phyloP scores from a whole-genome alignment of 2,329 filamentous ascomycete species.

The Ophiobolus disseminans region DNA sequence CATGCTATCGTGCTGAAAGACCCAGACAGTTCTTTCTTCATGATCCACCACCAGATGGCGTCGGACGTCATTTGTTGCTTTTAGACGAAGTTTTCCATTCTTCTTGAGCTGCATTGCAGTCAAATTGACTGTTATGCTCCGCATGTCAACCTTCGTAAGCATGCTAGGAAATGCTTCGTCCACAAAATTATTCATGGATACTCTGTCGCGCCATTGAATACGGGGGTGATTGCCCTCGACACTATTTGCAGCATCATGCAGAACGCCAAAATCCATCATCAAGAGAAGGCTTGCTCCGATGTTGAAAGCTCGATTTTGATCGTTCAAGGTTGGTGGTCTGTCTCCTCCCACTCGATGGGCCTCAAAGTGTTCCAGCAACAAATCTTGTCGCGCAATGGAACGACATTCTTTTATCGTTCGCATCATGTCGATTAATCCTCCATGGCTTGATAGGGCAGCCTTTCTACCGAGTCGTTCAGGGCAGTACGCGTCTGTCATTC shows the following conservation, averaged over 20 bases:
- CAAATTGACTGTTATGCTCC: not conserved
- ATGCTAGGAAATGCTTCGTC: not conserved
- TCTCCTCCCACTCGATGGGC: too few relatives aligned
- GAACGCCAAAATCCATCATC: not conserved
- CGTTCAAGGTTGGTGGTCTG: not conserved
- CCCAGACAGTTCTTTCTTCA: not conserved
- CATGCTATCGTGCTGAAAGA: slow-evolving; percentile 15
- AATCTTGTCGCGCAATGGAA: not conserved
- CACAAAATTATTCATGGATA: not conserved
- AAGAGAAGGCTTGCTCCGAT: slow-evolving; percentile 2
- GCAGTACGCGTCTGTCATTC: not conserved
- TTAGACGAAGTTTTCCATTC: not conserved
- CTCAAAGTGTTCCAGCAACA: not conserved
- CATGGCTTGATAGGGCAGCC: not conserved
- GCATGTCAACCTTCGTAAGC: not conserved
- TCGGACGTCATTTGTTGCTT: slow-evolving; percentile 6
- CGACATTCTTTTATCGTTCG: not conserved
- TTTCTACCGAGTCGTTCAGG: not conserved
- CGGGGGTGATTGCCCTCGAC: not conserved
- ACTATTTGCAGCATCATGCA: slow-evolving; percentile 1
- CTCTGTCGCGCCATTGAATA: not conserved
- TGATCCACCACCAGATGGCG: slow-evolving; percentile 8
- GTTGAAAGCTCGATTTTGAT: slow-evolving; percentile 2
- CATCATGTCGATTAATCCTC: not conserved
- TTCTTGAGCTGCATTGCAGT: slow-evolving; percentile 1